These are phyloP conservation scores for Lotus japonicus DNA, from an alignment of 306 rosid genomes.

Conservation along the genomic window DNA sequence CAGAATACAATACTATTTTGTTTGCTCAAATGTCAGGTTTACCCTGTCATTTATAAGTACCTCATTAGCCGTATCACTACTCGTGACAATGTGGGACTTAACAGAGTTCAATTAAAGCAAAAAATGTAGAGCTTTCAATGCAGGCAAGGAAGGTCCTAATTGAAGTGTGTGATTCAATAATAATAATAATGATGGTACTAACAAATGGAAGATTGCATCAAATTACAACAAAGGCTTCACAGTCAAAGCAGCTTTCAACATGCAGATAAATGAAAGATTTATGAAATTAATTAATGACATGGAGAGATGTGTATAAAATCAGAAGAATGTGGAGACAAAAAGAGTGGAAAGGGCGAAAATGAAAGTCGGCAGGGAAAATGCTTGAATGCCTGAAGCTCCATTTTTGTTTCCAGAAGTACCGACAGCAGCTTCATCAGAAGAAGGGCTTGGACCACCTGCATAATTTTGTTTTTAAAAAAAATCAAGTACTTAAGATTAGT, in stretches of 20 bases:
- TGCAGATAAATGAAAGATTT: constrained; percentile 8
- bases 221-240: constrained; percentile 7
- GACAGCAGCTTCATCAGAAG: constrained; percentile 5
- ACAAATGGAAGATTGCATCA: background rate
- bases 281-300: background rate
- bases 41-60: too few relatives aligned
- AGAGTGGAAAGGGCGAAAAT: constrained; percentile 21
- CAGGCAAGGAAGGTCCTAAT: background rate
- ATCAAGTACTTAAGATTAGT: background rate
- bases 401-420: constrained; percentile 10
- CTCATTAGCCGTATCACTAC: too few relatives aligned
- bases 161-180: background rate
- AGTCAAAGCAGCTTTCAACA: background rate
- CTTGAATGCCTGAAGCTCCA: constrained; percentile 18
- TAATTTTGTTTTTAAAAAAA: background rate
- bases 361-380: background rate
- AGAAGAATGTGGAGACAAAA: constrained; percentile 15
- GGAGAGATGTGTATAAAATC: background rate
- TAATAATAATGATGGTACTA: background rate
- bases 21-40: too few relatives aligned
- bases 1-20: background rate
- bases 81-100: too few relatives aligned
- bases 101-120: background rate
- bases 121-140: background rate
- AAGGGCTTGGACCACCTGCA: constrained; percentile 11